Percentiles rank a stretch among this genome's conserved stretches.
Conservation (phyloP, 257 asterid genomes). For the Solanum commersonii region DNA sequence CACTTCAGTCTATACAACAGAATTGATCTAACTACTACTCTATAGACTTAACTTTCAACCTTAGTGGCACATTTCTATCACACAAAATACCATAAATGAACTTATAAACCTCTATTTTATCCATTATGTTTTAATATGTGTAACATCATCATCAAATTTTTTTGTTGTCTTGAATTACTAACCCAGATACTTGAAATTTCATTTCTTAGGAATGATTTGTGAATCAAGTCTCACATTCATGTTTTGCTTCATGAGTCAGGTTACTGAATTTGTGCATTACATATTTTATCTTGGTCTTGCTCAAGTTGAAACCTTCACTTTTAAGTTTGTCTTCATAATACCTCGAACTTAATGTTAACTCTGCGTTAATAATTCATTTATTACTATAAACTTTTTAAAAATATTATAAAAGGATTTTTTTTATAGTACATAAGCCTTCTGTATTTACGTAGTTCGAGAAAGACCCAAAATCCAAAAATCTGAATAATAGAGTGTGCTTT, state of each 20-base stretch:
- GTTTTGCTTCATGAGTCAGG: neutral
- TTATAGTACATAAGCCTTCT: neutral
- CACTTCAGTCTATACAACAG: neutral
- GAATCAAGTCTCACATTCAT: neutral
- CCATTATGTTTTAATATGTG: neutral
- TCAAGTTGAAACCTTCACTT: neutral
- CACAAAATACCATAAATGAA: neutral
- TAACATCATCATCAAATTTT: too few relatives aligned
- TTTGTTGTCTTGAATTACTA: neutral
- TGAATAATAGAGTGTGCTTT: neutral
- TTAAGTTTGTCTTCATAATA: neutral
- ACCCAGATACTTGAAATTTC: neutral
- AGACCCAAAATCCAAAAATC: neutral
- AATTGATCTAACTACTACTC: neutral
- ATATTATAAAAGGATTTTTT: too few relatives aligned
- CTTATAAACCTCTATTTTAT: neutral
- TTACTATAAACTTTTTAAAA: neutral
- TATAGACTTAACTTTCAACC: neutral
- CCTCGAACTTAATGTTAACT: too few relatives aligned
- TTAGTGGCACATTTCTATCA: neutral
- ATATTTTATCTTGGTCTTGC: neutral
- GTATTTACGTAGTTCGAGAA: neutral
- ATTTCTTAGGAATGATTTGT: neutral
- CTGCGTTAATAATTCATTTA: too few relatives aligned
- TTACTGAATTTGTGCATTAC: too few relatives aligned